Percentiles rank a stretch among this genome's conserved stretches.
These are phyloP conservation scores for Euphorbia schlechtendalii DNA, from an alignment of 441 rosid genomes.

Conservation along the genomic window DNA sequence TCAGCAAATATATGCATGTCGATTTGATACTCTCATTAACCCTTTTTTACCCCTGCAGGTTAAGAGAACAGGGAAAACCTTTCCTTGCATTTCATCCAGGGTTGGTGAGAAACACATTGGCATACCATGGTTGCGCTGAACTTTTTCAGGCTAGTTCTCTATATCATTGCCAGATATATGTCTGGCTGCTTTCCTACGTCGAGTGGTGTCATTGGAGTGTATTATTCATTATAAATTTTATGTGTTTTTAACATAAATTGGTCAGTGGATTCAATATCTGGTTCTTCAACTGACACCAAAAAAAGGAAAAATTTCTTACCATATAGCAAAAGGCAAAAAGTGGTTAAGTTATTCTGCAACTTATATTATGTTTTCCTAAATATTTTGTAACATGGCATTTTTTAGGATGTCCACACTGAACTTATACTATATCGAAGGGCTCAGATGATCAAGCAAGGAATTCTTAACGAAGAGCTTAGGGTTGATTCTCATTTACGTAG, in stretches of 20 bases:
- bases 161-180: constrained; percentile 7
- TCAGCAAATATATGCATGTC: constrained; percentile 12
- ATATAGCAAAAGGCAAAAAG: background rate
- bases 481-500: constrained; percentile 60
- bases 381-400: constrained; percentile 21
- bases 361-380: constrained; percentile 20
- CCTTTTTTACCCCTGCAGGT: constrained; percentile 36
- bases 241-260: constrained; percentile 1
- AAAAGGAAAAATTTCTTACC: background rate
- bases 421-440: constrained; percentile 88
- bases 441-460: constrained; percentile 75
- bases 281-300: background rate
- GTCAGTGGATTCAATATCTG: background rate
- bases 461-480: constrained; percentile 50
- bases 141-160: constrained; percentile 72
- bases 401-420: constrained; percentile 87
- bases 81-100: constrained; percentile 91
- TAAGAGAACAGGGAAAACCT: constrained; percentile 77
- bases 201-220: background rate
- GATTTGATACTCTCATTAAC: constrained; percentile 18
- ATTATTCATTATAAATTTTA: background rate
- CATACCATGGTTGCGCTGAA: constrained; percentile 98
- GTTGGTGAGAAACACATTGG: constrained; percentile 70
- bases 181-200: background rate
- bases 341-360: background rate